Base-by-base conservation (phyloP, 2,329 filamentous ascomycete genomes). In the Ceratocystis papillata region DNA sequence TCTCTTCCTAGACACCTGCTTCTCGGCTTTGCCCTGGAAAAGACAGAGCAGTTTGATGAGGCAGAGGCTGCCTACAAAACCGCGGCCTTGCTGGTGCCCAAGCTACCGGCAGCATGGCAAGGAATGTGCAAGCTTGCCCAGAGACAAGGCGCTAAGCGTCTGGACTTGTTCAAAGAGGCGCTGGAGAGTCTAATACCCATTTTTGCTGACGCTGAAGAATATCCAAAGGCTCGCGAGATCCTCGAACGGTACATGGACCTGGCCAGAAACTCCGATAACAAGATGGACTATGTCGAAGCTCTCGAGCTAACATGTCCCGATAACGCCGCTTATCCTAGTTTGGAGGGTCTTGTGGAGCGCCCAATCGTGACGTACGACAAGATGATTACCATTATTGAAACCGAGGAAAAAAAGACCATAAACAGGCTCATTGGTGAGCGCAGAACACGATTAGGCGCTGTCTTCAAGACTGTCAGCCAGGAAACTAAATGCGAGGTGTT, bases 401-500 rank as follows among this genome's bases (percentile, higher is more conserved):
- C 83, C 1, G 89, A 94, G 68, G 94, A 99, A 76, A 92, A 88
- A 73, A 88, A 93, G 73, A 87, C 85, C 41, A 93, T 96, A 74
- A 96, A 96, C 73, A 89, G 83, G 3, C 84, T 96, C 67, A 95
- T 99, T 70, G 90, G 87, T 41, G 91, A 96, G 75, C 84, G 94
- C 55, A 83, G 92, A 69, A 96, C 92, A 1, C 83, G 94, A 46
- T 81, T 99, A 2, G 94, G 94, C 53, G 91, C 92, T 8, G 88
- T 84, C 59, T 81, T 96, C 66, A 86, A 84, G 50, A 87, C 94
- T 68, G 93, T 97, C 25, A 96, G 89, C 0, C 74, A 83, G 1
- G 89, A 96, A 68, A 94, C 96, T 62, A 96, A 93, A 74, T 81
- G 87, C 45, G 94, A 99, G 74, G 86, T 96, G 0, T 87, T 89